Conservation (phyloP, 305 asterid genomes). For the Rubia peregrina region DNA sequence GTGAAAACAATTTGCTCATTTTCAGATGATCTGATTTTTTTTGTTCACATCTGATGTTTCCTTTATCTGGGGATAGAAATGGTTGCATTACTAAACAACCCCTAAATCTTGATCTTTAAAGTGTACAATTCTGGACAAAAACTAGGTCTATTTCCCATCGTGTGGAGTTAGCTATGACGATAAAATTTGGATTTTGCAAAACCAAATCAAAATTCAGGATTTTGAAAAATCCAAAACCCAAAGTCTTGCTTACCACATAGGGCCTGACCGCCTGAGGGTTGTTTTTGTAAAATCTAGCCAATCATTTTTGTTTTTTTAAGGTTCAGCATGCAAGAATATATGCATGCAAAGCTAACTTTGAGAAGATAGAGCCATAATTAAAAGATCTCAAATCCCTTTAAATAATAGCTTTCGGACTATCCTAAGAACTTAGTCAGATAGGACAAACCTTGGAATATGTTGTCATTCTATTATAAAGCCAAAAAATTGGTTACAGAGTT, state of each 20-base stretch:
- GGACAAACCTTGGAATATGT: conserved; percentile 18
- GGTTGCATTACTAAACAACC: neutral
- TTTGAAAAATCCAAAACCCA: too few species aligned
- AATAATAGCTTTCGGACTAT: neutral
- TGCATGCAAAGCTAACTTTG: neutral
- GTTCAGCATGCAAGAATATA: neutral
- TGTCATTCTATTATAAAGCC: conserved; percentile 1
- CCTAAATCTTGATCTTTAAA: neutral
- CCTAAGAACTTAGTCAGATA: conserved; percentile 7
- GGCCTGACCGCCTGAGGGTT: neutral
- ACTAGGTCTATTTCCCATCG: neutral
- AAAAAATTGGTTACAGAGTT: conserved; percentile 5
- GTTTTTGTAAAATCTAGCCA: neutral
- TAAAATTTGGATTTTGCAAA: neutral
- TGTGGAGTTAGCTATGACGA: neutral
- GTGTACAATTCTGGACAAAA: neutral
- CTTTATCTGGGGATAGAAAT: neutral
- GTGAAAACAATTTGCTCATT: neutral
- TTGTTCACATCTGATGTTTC: neutral
- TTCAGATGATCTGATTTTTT: neutral
- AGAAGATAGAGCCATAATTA: neutral
- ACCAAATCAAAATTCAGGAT: neutral
- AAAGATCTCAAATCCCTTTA: neutral
- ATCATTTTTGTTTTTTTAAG: neutral
- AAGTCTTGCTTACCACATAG: too few species aligned